A percentile compares a stretch with the other conserved stretches of the same genome.
Conservation (phyloP, 805 yeast genomes). For the Tetrapisispora iriomotensis region DNA sequence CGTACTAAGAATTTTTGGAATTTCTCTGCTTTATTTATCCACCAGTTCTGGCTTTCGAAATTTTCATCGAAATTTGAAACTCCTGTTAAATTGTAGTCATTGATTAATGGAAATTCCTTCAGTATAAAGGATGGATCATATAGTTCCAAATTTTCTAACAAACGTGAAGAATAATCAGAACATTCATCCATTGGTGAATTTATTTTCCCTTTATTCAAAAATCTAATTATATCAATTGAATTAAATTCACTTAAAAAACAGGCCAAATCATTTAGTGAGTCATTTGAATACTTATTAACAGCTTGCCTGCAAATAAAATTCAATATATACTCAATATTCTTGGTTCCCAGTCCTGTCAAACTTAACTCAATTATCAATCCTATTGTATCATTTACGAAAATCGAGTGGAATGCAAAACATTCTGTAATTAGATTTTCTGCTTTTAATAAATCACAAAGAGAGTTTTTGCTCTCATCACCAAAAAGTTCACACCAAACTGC, state of each 20-base stretch:
- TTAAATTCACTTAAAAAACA: slow-evolving; percentile 38
- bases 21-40: slow-evolving; percentile 33
- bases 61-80: slow-evolving; percentile 22
- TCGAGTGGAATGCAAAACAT: slow-evolving; percentile 36
- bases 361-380: slow-evolving; percentile 42
- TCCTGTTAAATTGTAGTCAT: slow-evolving; percentile 6
- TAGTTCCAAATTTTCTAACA: slow-evolving; percentile 31
- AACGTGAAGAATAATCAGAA: slow-evolving; percentile 29
- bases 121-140: slow-evolving; percentile 34
- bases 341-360: slow-evolving; percentile 39
- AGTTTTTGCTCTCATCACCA: slow-evolving; percentile 52
- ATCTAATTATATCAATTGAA: slow-evolving; percentile 38
- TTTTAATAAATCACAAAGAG: slow-evolving; percentile 37
- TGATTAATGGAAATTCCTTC: slow-evolving; percentile 27
- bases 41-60: slow-evolving; percentile 30
- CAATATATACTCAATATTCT: slow-evolving; percentile 29
- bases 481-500: slow-evolving; percentile 46
- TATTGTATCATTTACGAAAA: slow-evolving; percentile 29
- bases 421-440: slow-evolving; percentile 29
- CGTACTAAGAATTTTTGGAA: slow-evolving; percentile 29
- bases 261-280: slow-evolving; percentile 26
- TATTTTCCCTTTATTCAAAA: slow-evolving; percentile 32
- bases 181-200: slow-evolving; percentile 41
- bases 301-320: slow-evolving; percentile 24
- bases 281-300: slow-evolving; percentile 9